A percentile compares a stretch with the other conserved stretches of the same genome.
These are phyloP conservation scores for Phytophthora multivora DNA, from an alignment of 352 stramenopile genomes.

Conservation along the genomic window DNA sequence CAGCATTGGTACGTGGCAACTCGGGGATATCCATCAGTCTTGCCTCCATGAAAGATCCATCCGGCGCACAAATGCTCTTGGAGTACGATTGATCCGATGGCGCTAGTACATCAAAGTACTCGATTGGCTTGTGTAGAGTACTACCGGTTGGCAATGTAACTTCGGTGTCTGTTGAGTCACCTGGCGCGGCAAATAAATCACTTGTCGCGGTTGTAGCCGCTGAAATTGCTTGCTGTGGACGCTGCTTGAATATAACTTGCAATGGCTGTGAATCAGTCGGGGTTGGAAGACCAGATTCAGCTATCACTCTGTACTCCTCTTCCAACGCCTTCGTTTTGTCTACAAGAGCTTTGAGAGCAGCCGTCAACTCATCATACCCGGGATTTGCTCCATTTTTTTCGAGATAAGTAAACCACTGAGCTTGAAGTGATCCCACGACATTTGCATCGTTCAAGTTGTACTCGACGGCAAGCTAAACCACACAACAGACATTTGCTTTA, in stretches of 20 bases:
- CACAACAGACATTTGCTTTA: slow-evolving; percentile 4
- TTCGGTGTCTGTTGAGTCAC: slow-evolving; percentile 36
- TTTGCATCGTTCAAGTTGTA: slow-evolving; percentile 72
- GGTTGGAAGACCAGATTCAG: slow-evolving; percentile 36
- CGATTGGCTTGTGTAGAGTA: slow-evolving; percentile 50
- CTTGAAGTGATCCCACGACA: slow-evolving; percentile 54
- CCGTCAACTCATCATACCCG: slow-evolving; percentile 37
- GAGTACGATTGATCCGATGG: slow-evolving; percentile 61
- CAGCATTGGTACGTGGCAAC: slow-evolving; percentile 36
- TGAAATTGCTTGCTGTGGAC: slow-evolving; percentile 52
- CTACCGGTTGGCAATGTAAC: slow-evolving; percentile 49
- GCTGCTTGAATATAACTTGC: slow-evolving; percentile 88
- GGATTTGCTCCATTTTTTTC: slow-evolving; percentile 25
- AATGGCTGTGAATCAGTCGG: slow-evolving; percentile 48
- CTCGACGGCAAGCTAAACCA: slow-evolving; percentile 65
- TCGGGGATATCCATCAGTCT: slow-evolving; percentile 72
- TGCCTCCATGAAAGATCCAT: slow-evolving; percentile 77
- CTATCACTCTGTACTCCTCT: slow-evolving; percentile 48
- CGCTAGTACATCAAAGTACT: slow-evolving; percentile 73
- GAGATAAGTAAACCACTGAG: slow-evolving; percentile 53
- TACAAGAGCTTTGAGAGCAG: slow-evolving; percentile 52
- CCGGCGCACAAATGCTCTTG: slow-evolving; percentile 70
- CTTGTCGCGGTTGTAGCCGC: slow-evolving; percentile 22
- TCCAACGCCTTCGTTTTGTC: slow-evolving; percentile 54
- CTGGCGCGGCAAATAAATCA: slow-evolving; percentile 33